Evolutionary conservation across 805 yeast genomes (phyloP).

Genomic region (Nakazawaea pomicola): DNA sequence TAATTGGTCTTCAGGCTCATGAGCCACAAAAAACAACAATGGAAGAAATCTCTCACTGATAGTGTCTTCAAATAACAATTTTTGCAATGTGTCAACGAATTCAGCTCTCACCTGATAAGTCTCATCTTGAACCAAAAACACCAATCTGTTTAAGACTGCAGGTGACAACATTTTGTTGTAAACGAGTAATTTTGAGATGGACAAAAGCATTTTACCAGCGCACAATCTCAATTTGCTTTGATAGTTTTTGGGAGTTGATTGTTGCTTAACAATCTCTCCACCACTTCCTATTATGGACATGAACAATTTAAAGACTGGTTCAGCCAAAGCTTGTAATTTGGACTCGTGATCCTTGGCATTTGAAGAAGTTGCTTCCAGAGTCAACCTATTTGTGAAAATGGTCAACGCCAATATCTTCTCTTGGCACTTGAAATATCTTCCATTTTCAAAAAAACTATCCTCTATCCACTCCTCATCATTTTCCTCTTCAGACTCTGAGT

Average conservation of each 20-base stretch:
- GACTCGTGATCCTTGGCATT: slow-evolving; percentile 23
- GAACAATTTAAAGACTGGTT: slow-evolving; percentile 63
- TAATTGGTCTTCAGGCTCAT: slow-evolving; percentile 58
- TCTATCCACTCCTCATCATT: slow-evolving; percentile 39
- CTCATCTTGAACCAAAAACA: slow-evolving; percentile 64
- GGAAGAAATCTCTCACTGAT: slow-evolving; percentile 67
- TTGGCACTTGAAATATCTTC: slow-evolving; percentile 28
- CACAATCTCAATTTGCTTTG: slow-evolving; percentile 59
- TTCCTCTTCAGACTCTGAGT: slow-evolving; percentile 28
- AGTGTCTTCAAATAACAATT: slow-evolving; percentile 40
- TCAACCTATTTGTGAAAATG: slow-evolving; percentile 16
- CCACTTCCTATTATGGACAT: slow-evolving; percentile 64
- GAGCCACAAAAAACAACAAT: slow-evolving; percentile 66
- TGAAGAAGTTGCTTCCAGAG: not conserved
- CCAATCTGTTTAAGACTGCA: slow-evolving; percentile 43
- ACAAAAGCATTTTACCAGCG: slow-evolving; percentile 63
- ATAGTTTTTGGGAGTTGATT: slow-evolving; percentile 58
- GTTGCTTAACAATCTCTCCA: slow-evolving; percentile 64
- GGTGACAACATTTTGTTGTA: slow-evolving; percentile 51
- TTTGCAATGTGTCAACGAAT: slow-evolving; percentile 47
- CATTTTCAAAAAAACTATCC: slow-evolving; percentile 33
- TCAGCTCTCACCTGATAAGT: slow-evolving; percentile 47
- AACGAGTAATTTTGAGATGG: slow-evolving; percentile 52
- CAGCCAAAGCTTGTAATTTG: slow-evolving; percentile 39
- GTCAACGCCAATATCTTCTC: slow-evolving; percentile 36